Evolutionary conservation across 306 rosid genomes (phyloP).

Genomic region (Medicago lupulina): DNA sequence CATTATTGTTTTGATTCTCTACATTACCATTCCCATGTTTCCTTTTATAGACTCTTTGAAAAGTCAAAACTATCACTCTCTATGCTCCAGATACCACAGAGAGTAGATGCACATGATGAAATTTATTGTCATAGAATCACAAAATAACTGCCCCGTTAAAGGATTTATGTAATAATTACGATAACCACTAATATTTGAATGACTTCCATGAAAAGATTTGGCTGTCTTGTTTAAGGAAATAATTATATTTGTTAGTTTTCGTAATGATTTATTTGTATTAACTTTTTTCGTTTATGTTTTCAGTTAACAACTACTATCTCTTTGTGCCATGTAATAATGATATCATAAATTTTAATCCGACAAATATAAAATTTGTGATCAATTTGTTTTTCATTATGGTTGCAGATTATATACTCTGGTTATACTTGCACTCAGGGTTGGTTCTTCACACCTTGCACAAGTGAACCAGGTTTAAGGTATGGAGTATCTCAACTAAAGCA

Average conservation of each 20-base stretch:
- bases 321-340: not conserved
- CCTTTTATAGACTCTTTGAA: no score
- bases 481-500: slow-evolving; percentile 34
- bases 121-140: not conserved
- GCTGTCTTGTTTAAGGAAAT: not conserved
- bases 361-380: not conserved
- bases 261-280: not conserved
- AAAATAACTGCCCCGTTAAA: not conserved
- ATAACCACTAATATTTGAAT: not conserved
- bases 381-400: not conserved
- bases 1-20: no score
- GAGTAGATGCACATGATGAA: not conserved
- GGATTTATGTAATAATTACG: not conserved
- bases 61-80: not conserved
- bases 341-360: slow-evolving; percentile 2
- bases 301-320: not conserved
- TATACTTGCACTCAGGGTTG: slow-evolving; percentile 95
- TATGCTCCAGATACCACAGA: not conserved
- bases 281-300: slow-evolving; percentile 3
- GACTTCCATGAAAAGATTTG: not conserved
- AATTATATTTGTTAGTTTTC: not conserved
- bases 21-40: no score
- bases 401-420: slow-evolving; percentile 82
- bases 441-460: slow-evolving; percentile 90
- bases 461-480: slow-evolving; percentile 86